Evolutionary conservation across 805 yeast species (phyloP).

Genomic region (Citeromyces matritensis): DNA sequence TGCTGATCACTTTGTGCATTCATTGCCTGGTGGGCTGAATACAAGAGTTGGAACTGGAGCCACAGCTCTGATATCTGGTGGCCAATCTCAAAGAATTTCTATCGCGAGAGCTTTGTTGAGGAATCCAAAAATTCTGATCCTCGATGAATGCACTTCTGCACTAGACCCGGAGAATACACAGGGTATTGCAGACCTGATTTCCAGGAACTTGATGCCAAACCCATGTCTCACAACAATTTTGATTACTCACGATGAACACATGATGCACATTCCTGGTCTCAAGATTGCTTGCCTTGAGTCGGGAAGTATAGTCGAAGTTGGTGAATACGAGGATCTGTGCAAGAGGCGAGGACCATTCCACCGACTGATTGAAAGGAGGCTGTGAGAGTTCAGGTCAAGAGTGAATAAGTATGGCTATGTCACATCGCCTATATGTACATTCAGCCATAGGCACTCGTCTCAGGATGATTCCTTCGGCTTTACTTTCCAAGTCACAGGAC

Average conservation of each 20-base stretch:
- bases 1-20: slow-evolving; percentile 35
- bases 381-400: no score
- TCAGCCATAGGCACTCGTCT: no score
- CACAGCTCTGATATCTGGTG: slow-evolving; percentile 55
- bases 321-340: slow-evolving; percentile 20
- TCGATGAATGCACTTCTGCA: slow-evolving; percentile 89
- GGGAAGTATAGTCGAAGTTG: slow-evolving; percentile 34
- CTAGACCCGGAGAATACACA: slow-evolving; percentile 52
- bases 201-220: slow-evolving; percentile 13
- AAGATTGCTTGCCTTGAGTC: slow-evolving; percentile 31
- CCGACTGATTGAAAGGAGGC: no score
- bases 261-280: slow-evolving; percentile 23
- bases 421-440: no score
- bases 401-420: no score
- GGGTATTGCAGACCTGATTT: slow-evolving; percentile 33
- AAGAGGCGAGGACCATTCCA: slow-evolving; percentile 6
- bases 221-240: slow-evolving; percentile 28
- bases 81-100: slow-evolving; percentile 78
- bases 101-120: slow-evolving; percentile 71
- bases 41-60: slow-evolving; percentile 38
- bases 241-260: slow-evolving; percentile 59
- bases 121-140: slow-evolving; percentile 44
- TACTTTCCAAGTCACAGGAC: no score
- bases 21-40: slow-evolving; percentile 42
- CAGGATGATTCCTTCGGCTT: no score